Evolutionary conservation across 805 yeast genomes (phyloP).

Genomic region (Sugiyamaella valdiviana): DNA sequence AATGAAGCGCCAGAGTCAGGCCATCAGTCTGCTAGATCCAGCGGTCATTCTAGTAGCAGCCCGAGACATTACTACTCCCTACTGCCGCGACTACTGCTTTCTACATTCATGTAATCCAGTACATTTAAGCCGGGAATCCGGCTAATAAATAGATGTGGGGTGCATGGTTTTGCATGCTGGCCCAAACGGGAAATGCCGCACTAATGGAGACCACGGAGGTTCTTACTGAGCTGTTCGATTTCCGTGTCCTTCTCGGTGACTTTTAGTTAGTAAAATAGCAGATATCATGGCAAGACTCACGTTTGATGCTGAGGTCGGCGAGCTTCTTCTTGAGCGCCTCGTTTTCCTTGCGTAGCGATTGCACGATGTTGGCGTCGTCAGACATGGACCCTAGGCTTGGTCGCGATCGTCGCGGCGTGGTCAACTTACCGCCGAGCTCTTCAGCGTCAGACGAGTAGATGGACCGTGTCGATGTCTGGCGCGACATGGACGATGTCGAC

Average conservation of each 20-base stretch:
- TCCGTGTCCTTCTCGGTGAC: conserved; percentile 27
- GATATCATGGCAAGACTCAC: conserved; percentile 10
- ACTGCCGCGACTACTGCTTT: too few relatives aligned
- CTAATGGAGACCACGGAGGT: not conserved
- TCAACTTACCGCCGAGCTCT: conserved; percentile 7
- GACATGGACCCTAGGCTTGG: conserved; percentile 20
- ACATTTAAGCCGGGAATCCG: not conserved
- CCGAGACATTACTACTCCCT: too few relatives aligned
- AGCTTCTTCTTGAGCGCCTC: conserved; percentile 27
- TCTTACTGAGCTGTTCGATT: conserved; percentile 19
- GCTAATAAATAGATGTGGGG: not conserved
- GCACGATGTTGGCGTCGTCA: conserved; percentile 18
- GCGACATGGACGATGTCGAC: conserved; percentile 27
- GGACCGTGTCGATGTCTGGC: conserved; percentile 24
- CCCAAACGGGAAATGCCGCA: not conserved
- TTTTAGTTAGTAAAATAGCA: not conserved
- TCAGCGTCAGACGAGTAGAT: conserved; percentile 18
- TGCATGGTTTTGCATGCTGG: not conserved
- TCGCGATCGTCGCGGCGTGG: conserved; percentile 20
- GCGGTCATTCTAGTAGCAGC: too few relatives aligned
- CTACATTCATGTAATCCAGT: not conserved
- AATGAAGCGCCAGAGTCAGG: too few relatives aligned
- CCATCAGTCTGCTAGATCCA: too few relatives aligned
- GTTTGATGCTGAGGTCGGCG: conserved; percentile 25
- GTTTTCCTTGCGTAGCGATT: conserved; percentile 25